Evolutionary conservation across 2,329 filamentous ascomycete species (phyloP), one percentile per base, ranked within the genome.

Genomic region (Lachnellula subtilissima): DNA sequence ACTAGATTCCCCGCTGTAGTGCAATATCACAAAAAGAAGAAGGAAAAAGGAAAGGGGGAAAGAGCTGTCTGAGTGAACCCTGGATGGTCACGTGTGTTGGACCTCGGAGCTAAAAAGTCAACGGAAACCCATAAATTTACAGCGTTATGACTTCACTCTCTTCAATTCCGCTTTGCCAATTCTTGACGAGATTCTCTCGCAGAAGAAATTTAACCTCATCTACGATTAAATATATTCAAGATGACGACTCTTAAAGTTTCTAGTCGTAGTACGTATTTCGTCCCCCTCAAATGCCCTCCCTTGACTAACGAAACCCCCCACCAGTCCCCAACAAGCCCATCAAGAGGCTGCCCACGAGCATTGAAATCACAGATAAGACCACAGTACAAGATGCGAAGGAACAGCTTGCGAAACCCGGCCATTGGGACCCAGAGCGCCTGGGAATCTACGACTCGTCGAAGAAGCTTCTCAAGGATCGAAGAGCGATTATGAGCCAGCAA

Each of bases 401-500:
- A 42, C 64, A 73, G 42, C 73, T 87, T 53, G 82, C 57, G 83
- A 86, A 70, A 76, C 75, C 68, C 84, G 86, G 72, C 81, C 83
- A 55, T 75, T 87, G 59, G 84, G 84, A 47, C 23, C 45, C 45
- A 15, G 45, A 47, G 72, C 81, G 83, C 54, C 75, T 87, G 58
- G 84, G 84, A 32, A 73, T 87, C 55, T 85, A 80, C 66, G 80
- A 86, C 61, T 79, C 84, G 0, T 71, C 75, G 40, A 82, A 80
- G 72, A 84, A 83, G 77, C 83, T 80, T 19, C 69, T 86, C 63
- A 86, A 85, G 73, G 77, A 87, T 72, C 79, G 82, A 62, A 79
- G 76, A 65, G 81, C 82, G 19, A 70, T 77, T 47, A 61, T 86
- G 37, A 69, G 69, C 35, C 72, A 80, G 55, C 76, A 80, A 64